phyloP scores from a whole-genome alignment of 2,329 filamentous ascomycete genomes.

The Acarospora socialis region DNA sequence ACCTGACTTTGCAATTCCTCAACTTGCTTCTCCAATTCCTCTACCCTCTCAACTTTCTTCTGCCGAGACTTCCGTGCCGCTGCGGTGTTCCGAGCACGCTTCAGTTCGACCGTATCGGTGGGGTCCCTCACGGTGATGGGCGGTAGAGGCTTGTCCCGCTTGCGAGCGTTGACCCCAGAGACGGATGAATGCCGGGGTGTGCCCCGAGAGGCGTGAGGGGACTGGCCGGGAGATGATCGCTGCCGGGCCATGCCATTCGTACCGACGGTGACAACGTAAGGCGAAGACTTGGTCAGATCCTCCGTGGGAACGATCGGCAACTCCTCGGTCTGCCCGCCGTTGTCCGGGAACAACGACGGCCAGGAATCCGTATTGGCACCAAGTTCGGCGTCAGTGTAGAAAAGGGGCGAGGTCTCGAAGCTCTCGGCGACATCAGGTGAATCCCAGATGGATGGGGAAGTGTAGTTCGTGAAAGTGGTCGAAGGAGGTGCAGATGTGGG shows the following conservation, averaged over 20 bases:
- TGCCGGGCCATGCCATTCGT: slow-evolving; percentile 19
- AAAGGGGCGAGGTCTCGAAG: slow-evolving; percentile 67
- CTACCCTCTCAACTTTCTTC: slow-evolving; percentile 64
- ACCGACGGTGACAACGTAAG: slow-evolving; percentile 15
- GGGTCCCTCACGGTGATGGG: slow-evolving; percentile 65
- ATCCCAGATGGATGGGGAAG: slow-evolving; percentile 63
- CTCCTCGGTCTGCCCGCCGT: slow-evolving; percentile 20
- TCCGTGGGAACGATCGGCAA: slow-evolving; percentile 22
- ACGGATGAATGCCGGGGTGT: slow-evolving; percentile 51
- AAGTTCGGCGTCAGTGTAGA: slow-evolving; percentile 44
- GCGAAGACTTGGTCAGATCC: slow-evolving; percentile 10
- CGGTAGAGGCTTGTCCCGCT: slow-evolving; percentile 67
- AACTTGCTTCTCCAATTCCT: slow-evolving; percentile 61
- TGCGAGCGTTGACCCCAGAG: slow-evolving; percentile 56
- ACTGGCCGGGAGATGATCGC: slow-evolving; percentile 26
- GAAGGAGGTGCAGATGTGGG: slow-evolving; percentile 70
- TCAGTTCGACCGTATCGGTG: slow-evolving; percentile 62
- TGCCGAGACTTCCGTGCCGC: slow-evolving; percentile 87
- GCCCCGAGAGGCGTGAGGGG: slow-evolving; percentile 25
- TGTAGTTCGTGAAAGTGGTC: slow-evolving; percentile 66
- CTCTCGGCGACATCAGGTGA: slow-evolving; percentile 59
- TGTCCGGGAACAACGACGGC: slow-evolving; percentile 45
- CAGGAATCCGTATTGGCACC: slow-evolving; percentile 43
- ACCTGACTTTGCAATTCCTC: slow-evolving; percentile 36
- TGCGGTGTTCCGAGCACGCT: slow-evolving; percentile 85